These are phyloP conservation scores for Alternaria sp. DNA, from an alignment of 2,329 filamentous ascomycete species.

Conservation along the genomic window DNA sequence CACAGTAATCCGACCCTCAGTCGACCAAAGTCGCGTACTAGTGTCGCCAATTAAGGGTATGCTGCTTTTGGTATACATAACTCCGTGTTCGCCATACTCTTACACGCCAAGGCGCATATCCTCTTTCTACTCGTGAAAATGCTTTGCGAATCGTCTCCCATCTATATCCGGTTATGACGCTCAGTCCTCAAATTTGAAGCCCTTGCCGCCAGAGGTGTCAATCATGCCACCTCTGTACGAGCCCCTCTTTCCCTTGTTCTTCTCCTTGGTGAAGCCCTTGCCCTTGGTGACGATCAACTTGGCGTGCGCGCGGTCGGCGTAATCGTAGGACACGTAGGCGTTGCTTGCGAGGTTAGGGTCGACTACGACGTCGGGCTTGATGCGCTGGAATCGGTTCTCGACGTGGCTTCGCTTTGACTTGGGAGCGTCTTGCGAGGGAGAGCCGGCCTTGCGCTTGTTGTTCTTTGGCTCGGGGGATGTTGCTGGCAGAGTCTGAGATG, in stretches of 20 bases:
- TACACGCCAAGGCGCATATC: neutral
- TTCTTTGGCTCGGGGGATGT: slow-evolving; percentile 37
- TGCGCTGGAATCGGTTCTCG: slow-evolving; percentile 74
- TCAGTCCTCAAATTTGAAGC: slow-evolving; percentile 92
- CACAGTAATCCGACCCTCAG: neutral
- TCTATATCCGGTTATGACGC: neutral
- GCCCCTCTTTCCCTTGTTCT: slow-evolving; percentile 86
- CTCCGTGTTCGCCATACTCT: slow-evolving; percentile 11
- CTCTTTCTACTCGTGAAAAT: neutral
- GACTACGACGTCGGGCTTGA: slow-evolving; percentile 71
- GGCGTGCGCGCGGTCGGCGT: slow-evolving; percentile 85
- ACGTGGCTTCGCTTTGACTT: slow-evolving; percentile 43
- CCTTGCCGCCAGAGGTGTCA: slow-evolving; percentile 80
- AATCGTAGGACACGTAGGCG: slow-evolving; percentile 81
- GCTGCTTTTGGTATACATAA: slow-evolving; percentile 27
- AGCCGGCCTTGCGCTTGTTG: slow-evolving; percentile 52
- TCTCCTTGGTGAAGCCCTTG: slow-evolving; percentile 99
- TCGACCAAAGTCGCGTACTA: neutral
- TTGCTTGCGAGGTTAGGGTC: slow-evolving; percentile 78
- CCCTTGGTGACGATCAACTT: slow-evolving; percentile 90
- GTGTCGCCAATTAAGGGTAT: slow-evolving; percentile 23
- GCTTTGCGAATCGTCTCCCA: neutral
- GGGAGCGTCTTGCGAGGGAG: slow-evolving; percentile 39
- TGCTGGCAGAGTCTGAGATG: slow-evolving; percentile 47
- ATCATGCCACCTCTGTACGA: slow-evolving; percentile 89